phyloP scores from a whole-genome alignment of 176 grass and related monocot genomes.

The bread wheat (Triticum aestivum) region IWGSC_CS_RefSeq_v2.1 NC_057814.1:408603281-408603780 shows the following conservation, averaged over 20 bases:
- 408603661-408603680: constrained; percentile 18
- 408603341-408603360: too few species aligned
- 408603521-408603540: neutral
- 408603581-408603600: neutral
- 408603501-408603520: neutral
- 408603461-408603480: neutral
- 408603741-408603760: constrained; percentile 4
- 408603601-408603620: constrained; percentile 1
- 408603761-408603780: neutral
- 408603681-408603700: neutral
- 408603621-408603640: neutral
- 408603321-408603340: too few species aligned
- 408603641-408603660: constrained; percentile 26
- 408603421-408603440: too few species aligned
- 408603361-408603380: too few species aligned
- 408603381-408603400: too few species aligned
- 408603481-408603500: neutral
- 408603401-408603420: too few species aligned
- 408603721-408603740: constrained; percentile 40
- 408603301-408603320: too few species aligned
- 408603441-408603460: neutral
- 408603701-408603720: constrained; percentile 16
- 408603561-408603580: constrained; percentile 13
- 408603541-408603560: constrained; percentile 8
- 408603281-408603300: neutral